Conservation (phyloP, 495 filamentous ascomycete genomes). For the Entonaema liquescens region DNA sequence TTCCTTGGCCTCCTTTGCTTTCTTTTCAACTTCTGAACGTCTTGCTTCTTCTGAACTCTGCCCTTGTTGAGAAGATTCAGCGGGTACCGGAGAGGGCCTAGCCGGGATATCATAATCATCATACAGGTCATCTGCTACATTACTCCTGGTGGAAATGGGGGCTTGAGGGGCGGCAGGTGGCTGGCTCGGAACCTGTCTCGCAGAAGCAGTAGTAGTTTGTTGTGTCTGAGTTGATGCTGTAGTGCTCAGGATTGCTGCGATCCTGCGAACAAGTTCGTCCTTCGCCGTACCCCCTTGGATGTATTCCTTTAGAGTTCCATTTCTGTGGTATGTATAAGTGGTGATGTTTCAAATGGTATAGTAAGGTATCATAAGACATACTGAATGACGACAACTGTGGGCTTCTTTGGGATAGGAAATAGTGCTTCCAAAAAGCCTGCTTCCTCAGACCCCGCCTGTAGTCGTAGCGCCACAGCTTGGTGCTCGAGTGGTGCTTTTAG, state of each 20-base stretch:
- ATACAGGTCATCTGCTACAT: slow-evolving; percentile 27
- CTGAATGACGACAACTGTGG: slow-evolving; percentile 80
- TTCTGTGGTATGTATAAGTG: slow-evolving; percentile 50
- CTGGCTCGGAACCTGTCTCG: slow-evolving; percentile 12
- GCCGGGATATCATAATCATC: slow-evolving; percentile 32
- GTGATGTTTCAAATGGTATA: not conserved
- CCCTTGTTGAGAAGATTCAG: slow-evolving; percentile 1
- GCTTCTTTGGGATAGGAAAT: slow-evolving; percentile 76
- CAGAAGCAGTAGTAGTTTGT: slow-evolving; percentile 14
- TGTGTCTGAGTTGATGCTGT: slow-evolving; percentile 18
- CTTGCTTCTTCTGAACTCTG: slow-evolving; percentile 38
- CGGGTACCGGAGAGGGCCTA: slow-evolving; percentile 8
- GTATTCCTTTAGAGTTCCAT: slow-evolving; percentile 71
- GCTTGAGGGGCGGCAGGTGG: slow-evolving; percentile 24
- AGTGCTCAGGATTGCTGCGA: slow-evolving; percentile 51
- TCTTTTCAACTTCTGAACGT: slow-evolving; percentile 45
- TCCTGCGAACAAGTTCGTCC: slow-evolving; percentile 64
- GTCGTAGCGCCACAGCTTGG: slow-evolving; percentile 71
- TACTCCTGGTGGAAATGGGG: slow-evolving; percentile 15
- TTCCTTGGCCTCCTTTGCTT: slow-evolving; percentile 45
- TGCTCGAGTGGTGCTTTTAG: slow-evolving; percentile 60
- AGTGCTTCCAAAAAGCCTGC: slow-evolving; percentile 82
- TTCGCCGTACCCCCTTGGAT: slow-evolving; percentile 66
- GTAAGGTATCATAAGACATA: slow-evolving; percentile 47
- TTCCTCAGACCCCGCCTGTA: slow-evolving; percentile 76